Evolutionary conservation across 1,284 basidiomycete species (phyloP).

Genomic region (Rhodotorula sp.): DNA sequence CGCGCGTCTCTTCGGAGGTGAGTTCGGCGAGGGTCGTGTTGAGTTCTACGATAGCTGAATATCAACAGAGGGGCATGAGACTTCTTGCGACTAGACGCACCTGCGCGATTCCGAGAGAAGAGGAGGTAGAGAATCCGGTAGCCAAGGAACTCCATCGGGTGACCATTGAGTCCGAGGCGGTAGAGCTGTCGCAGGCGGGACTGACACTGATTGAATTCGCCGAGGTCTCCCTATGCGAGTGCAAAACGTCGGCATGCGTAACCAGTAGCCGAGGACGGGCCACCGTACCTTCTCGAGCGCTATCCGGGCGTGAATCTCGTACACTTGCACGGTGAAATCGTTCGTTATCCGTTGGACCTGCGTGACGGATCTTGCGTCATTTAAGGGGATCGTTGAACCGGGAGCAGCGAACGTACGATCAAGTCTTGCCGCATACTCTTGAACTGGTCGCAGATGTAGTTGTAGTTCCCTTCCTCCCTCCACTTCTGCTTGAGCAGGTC

Average conservation of each 20-base stretch:
- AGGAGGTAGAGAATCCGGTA: slow-evolving; percentile 96
- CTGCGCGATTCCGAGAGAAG: slow-evolving; percentile 89
- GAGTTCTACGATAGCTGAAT: slow-evolving; percentile 62
- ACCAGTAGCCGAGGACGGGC: slow-evolving; percentile 5
- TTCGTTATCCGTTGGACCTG: slow-evolving; percentile 99
- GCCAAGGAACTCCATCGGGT: slow-evolving; percentile 90
- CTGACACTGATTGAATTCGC: slow-evolving; percentile 99
- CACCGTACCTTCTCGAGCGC: slow-evolving; percentile 79
- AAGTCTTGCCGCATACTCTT: slow-evolving; percentile 97
- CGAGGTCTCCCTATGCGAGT: slow-evolving; percentile 75
- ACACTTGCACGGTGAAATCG: slow-evolving; percentile 94
- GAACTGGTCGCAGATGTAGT: slow-evolving; percentile 96
- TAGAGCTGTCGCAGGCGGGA: slow-evolving; percentile 86
- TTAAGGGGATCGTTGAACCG: slow-evolving; percentile 20
- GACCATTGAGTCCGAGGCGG: slow-evolving; percentile 84
- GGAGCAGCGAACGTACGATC: slow-evolving; percentile 60
- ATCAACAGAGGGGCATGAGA: too few species aligned
- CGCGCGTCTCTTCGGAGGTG: slow-evolving; percentile 79
- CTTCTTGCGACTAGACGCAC: slow-evolving; percentile 54
- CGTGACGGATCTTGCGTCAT: background rate
- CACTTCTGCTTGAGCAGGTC: slow-evolving; percentile 84
- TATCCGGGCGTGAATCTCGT: slow-evolving; percentile 97
- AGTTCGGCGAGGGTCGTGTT: slow-evolving; percentile 94
- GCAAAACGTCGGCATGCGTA: slow-evolving; percentile 23
- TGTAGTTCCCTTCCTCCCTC: slow-evolving; percentile 78